Evolutionary conservation across 805 yeast genomes (phyloP), one percentile per base, ranked within the genome.

Genomic region (Pichia cephalocereana): DNA sequence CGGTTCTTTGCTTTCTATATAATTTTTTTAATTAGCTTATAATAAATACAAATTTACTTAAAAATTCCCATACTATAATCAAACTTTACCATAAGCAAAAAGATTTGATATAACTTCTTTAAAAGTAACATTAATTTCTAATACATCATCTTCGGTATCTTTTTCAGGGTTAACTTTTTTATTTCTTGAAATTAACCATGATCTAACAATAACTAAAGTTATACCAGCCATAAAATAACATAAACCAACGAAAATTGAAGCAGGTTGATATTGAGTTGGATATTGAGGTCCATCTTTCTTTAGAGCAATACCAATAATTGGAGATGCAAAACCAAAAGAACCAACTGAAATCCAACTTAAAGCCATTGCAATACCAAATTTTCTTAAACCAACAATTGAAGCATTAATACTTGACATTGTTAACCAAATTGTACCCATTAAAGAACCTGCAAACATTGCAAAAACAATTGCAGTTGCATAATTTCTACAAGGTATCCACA

Each of bases 341-440:
- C 83, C 86, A 41, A 74, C 57, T 36, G 71, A 61, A 14, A 71
- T 55, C 85, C 84, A 81, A 27, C 64, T 52, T 7, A 59, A 46
- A 5, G 74, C 53, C 75, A 77, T 69, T 18, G 78, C 74, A 17
- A 76, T 72, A 41, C 74, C 74, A 57, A 80, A 61, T 53, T 74
- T 77, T 38, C 69, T 60, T 31, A 81, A 59, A 0, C 87, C 87
- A 17, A 75, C 74, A 27, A 80, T 64, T 45, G 79, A 61, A 1
- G 82, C 73, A 1, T 71, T 60, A 27, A 78, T 65, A 4, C 84
- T 71, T 0, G 81, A 74, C 51, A 74, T 54, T 4, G 78, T 71
- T 4, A 80, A 75, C 75, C 79, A 82, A 40, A 80, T 66, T 11
- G 79, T 67, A 3, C 87, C 87, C 82, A 81, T 80, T 32, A 75